Conservation (phyloP, 257 asterid species). For the Solanum sparsipilum region DNA sequence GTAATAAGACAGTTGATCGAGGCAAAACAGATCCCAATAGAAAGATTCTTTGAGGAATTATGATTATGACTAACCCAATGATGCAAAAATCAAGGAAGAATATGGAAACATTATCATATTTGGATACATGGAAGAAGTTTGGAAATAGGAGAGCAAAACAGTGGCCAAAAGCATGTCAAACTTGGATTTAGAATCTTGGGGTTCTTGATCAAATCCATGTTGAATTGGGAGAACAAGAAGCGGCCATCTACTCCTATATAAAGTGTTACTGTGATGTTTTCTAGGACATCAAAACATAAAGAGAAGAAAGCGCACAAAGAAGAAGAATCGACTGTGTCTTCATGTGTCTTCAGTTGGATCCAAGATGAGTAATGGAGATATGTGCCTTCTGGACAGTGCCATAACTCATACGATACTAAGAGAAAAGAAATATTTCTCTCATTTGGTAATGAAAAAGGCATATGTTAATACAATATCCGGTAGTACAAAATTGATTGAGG, state of each 20-base stretch:
- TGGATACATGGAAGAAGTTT: background rate
- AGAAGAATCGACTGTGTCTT: background rate
- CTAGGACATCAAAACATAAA: background rate
- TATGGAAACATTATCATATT: background rate
- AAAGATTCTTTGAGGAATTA: background rate
- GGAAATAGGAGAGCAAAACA: background rate
- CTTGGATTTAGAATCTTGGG: background rate
- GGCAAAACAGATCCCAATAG: background rate
- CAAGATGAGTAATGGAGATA: too few relatives aligned
- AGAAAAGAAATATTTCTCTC: too few relatives aligned
- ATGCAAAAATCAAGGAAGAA: background rate
- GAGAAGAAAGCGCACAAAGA: background rate
- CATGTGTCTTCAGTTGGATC: background rate
- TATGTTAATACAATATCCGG: too few relatives aligned
- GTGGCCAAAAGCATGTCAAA: background rate
- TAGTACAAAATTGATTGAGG: too few relatives aligned
- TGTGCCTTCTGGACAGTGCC: too few relatives aligned
- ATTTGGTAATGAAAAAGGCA: too few relatives aligned
- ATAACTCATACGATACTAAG: too few relatives aligned
- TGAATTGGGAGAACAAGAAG: background rate
- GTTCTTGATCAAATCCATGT: background rate
- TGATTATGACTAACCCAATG: background rate
- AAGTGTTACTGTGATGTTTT: background rate
- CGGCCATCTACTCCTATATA: background rate
- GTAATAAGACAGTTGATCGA: background rate